phyloP scores from a whole-genome alignment of 108 stramenopile species.

The Chaetoceros muelleri region DNA sequence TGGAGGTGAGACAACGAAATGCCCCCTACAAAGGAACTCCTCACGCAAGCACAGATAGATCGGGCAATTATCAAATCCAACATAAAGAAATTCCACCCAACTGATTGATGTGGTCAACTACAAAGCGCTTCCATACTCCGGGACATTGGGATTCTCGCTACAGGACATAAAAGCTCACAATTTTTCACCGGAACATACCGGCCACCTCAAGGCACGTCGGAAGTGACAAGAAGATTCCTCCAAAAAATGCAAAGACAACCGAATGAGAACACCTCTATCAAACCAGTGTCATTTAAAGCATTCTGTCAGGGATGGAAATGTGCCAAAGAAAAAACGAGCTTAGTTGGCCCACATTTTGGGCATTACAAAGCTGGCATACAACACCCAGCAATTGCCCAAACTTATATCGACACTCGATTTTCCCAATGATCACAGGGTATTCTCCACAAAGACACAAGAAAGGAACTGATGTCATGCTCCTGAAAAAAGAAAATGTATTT shows the following conservation, averaged over 20 bases:
- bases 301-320: background rate
- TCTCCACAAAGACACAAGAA: background rate
- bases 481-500: constrained; percentile 7
- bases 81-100: background rate
- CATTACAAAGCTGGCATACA: background rate
- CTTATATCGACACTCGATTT: background rate
- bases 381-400: background rate
- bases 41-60: background rate
- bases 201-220: background rate
- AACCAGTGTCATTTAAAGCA: background rate
- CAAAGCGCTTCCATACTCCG: background rate
- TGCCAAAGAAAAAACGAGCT: background rate
- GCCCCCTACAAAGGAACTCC: background rate
- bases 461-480: constrained; percentile 8
- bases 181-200: background rate
- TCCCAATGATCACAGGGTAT: constrained; percentile 7
- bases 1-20: background rate
- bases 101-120: background rate
- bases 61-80: background rate
- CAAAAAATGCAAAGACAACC: background rate
- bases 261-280: background rate
- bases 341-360: background rate
- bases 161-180: background rate
- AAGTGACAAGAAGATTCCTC: background rate
- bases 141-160: background rate